Evolutionary conservation across 768 basidiomycete species (phyloP), one percentile per base, ranked within the genome.

Genomic region (Coprinopsis strossmayeri): DNA sequence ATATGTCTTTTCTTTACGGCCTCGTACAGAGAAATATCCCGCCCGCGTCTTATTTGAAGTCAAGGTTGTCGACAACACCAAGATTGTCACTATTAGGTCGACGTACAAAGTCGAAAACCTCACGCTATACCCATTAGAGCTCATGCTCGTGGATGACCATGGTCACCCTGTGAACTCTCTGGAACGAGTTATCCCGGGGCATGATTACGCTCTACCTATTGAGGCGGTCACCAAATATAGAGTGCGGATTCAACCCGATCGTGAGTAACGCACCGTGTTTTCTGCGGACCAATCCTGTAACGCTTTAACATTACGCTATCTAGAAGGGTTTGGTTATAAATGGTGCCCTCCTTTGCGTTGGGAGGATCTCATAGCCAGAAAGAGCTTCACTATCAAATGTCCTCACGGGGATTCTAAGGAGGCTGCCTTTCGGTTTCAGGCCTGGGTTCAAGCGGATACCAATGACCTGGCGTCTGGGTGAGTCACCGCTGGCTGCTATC

Each of bases 311-410:
- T n/a, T 15, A 23, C 5, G 27, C 17, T 30, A 2, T 41, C 18
- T 57, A 96, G 94, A 91, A 64, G 96, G 96, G 13, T 97, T 98
- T 59, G 93, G 93, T 17, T 97, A 96, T 67, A 85, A 81, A 59
- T 98, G 94, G 94, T 93, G 88, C 39, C 67, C 78, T 37, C 79
- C 92, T 2, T 78, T 94, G 34, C 81, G 88, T 45, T 94, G 92
- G 79, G 91, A 96, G 56, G 93, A 96, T 55, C 70, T 99, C 1
- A 69, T 93, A 20, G 65, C 76, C 2, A 78, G 71, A 53, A 80
- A 71, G 59, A 79, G 69, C 35, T 81, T 94, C 37, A 86, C 89
- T 1, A 76, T 98, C 48, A 83, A 79, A 37, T 99, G 96, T 64
- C 82, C 87, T 38, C 91, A 94, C 58, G 73, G 78, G 25, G 82